Evolutionary conservation across 441 rosid genomes (phyloP).

Genomic region (Populus hybrid): DNA sequence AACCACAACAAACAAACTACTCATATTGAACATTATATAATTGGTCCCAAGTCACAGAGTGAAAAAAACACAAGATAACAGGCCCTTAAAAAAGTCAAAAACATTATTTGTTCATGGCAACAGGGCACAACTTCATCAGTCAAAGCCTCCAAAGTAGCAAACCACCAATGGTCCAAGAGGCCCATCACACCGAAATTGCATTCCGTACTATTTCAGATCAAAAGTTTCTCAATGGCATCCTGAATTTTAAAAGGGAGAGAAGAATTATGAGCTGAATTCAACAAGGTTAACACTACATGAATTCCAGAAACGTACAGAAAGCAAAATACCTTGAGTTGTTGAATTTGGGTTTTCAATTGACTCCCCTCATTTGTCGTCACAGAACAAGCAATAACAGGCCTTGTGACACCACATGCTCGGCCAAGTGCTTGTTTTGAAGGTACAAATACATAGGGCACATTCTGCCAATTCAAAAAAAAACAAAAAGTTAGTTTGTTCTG

Average conservation of each 20-base stretch:
- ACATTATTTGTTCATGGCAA: background rate
- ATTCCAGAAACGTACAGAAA: background rate
- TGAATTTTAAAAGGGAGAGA: constrained; percentile 28
- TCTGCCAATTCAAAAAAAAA: constrained; percentile 41
- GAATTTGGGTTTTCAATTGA: constrained; percentile 80
- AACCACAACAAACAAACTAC: constrained; percentile 2
- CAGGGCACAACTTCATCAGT: constrained; percentile 53
- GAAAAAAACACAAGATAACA: constrained; percentile 2
- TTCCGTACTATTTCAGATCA: constrained; percentile 40
- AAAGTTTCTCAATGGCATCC: constrained; percentile 96
- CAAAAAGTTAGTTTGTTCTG: background rate
- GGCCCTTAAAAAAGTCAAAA: constrained; percentile 8
- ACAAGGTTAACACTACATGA: background rate
- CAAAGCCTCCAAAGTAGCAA: constrained; percentile 63
- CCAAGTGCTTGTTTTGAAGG: constrained; percentile 96
- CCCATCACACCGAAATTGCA: constrained; percentile 80
- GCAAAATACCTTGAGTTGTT: constrained; percentile 65
- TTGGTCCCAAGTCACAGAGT: background rate
- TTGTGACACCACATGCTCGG: constrained; percentile 98
- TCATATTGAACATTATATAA: constrained; percentile 8
- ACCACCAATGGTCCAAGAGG: constrained; percentile 45
- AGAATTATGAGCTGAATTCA: background rate
- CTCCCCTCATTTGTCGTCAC: constrained; percentile 86
- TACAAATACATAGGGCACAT: constrained; percentile 94
- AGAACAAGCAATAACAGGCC: constrained; percentile 89